Conservation (phyloP, 2,329 filamentous ascomycete species). For the Colletotrichum australisinense region DNA sequence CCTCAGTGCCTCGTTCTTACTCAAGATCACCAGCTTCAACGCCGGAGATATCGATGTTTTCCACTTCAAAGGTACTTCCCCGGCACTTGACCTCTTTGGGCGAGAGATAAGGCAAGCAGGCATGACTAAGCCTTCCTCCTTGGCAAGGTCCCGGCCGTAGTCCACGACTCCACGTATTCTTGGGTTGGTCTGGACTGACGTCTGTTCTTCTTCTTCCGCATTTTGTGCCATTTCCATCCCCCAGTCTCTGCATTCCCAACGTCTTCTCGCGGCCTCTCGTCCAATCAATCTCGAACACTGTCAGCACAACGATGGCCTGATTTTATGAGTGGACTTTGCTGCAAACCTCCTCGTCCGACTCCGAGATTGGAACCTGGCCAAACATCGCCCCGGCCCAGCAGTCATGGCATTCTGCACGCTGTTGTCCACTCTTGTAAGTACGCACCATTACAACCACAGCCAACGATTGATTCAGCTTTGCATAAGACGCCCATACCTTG, state of each 20-base stretch:
- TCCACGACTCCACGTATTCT: too few species aligned
- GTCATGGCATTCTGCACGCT: background rate
- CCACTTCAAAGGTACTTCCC: background rate
- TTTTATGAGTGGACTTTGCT: background rate
- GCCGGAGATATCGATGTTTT: background rate
- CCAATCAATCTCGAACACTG: background rate
- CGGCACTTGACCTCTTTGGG: background rate
- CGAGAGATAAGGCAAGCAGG: background rate
- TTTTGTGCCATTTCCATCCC: background rate
- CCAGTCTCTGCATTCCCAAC: background rate
- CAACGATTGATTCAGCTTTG: background rate
- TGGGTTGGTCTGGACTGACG: background rate
- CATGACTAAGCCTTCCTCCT: background rate
- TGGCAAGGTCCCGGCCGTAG: background rate
- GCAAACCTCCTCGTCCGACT: background rate
- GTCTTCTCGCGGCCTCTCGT: background rate
- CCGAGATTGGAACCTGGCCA: background rate
- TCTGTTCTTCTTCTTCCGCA: background rate
- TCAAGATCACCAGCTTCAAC: background rate
- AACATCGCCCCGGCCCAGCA: background rate
- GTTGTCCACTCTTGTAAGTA: background rate
- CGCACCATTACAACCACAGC: constrained; percentile 1
- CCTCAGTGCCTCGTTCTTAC: background rate
- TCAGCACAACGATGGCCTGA: constrained; percentile 10
- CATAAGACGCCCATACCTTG: background rate